These are phyloP conservation scores for Xylariaceae sp. DNA, from an alignment of 2,329 filamentous ascomycete species.

Conservation along the genomic window DNA sequence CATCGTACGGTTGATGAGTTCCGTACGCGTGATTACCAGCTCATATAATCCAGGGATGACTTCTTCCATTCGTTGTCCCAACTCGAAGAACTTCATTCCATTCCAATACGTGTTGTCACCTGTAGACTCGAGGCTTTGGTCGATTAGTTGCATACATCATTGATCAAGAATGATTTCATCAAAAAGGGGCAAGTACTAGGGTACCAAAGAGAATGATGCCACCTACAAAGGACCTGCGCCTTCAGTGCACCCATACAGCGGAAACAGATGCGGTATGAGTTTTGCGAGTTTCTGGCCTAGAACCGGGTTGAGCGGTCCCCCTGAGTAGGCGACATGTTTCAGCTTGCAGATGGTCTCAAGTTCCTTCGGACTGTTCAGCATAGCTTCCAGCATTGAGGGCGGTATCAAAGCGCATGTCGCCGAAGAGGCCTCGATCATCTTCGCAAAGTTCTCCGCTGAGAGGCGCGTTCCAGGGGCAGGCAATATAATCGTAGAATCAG, in stretches of 20 bases:
- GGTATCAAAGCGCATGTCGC: slow-evolving; percentile 13
- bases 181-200: background rate
- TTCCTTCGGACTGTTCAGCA: slow-evolving; percentile 20
- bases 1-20: slow-evolving; percentile 21
- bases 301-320: slow-evolving; percentile 25
- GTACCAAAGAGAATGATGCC: background rate
- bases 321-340: slow-evolving; percentile 24
- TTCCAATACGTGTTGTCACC: slow-evolving; percentile 24
- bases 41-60: slow-evolving; percentile 29
- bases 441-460: slow-evolving; percentile 23
- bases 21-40: slow-evolving; percentile 28
- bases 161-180: background rate
- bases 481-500: slow-evolving; percentile 19
- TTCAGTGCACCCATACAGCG: slow-evolving; percentile 25
- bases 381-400: slow-evolving; percentile 25
- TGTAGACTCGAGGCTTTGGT: slow-evolving; percentile 19
- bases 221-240: slow-evolving; percentile 18
- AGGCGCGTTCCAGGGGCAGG: slow-evolving; percentile 21
- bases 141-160: background rate
- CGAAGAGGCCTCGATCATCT: slow-evolving; percentile 18
- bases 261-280: slow-evolving; percentile 22
- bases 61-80: slow-evolving; percentile 32
- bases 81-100: slow-evolving; percentile 26
- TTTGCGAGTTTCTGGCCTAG: slow-evolving; percentile 20
- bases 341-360: slow-evolving; percentile 20